Evolutionary conservation across 2,329 filamentous ascomycete genomes (phyloP), one percentile per base, ranked within the genome.

Genomic region (Saccharata proteae): DNA sequence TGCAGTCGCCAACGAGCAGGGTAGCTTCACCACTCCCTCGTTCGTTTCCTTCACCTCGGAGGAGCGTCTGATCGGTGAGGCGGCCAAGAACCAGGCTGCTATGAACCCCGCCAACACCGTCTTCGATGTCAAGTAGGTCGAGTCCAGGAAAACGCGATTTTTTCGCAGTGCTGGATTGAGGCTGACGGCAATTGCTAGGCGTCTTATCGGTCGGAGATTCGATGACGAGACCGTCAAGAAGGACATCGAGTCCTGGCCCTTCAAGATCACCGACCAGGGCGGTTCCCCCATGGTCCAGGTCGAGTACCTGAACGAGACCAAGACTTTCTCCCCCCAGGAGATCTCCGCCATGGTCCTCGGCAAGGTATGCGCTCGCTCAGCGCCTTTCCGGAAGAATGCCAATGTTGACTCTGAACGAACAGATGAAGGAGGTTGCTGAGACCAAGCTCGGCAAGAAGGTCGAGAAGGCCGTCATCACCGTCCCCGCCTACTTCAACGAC

Each of bases 371-470:
- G 15, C 7, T 12, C n/a, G 3, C 13, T 20, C 26, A 26, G 28
- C 24, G 25, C 29, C 19, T 26, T 26, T 22, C 4, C n/a, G 25
- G 26, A 26, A 17, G 7, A 22, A 16, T 22, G 29, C 29, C 18
- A 30, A 27, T 26, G 26, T 5, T 15, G 35, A 45, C 53, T 29
- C 52, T 42, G 46, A 30, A 38, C 26, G 34, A 21, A 42, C 52
- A 93, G 88, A 94, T 96, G 88, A 93, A 93, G 75, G 90, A 98
- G 68, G 85, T 94, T 59, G 90, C 90, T 54, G 90, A 98, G 74
- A 74, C 72, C 64, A 96, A 98, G 76, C 77, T 98, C 52, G 90
- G 85, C 64, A 93, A 92, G 80, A 93, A 90, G 71, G 86, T 96
- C 54, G 78, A 90, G 68, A 96, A 96, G 77, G 90, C 90, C 44